Base-by-base conservation (phyloP, 768 basidiomycete species). In the Lentinula lateritia region DNA sequence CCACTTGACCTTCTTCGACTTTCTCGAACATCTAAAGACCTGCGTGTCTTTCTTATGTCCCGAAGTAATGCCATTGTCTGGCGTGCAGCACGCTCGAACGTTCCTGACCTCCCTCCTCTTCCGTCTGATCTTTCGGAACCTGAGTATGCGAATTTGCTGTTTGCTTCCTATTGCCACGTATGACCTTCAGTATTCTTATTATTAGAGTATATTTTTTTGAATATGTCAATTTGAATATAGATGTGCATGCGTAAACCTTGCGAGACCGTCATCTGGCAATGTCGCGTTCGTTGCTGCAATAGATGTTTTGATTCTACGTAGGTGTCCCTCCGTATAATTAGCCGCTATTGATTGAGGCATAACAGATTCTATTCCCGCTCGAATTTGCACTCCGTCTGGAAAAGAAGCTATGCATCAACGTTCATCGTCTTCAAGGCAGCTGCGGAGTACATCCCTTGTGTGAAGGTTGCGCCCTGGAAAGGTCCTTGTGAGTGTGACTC, bases 151-250 rank as follows among this genome's bases (percentile, higher is more conserved):
- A 74, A 72, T 61, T 74, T 84, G n/a, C 73, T 71, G 9, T 83
- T 83, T 60, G 74, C 75, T 61, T 61, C 74, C 38, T 68, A 74
- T 66, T 80, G 81, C 66, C 74, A 80, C 70, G 81, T 80, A 63
- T 62, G 66, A 59, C 10, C 15, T 43, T 23, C n/a, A 41, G 15
- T 39, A 38, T 46, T 63, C 55, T 52, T 4, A 34, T 41, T 46
- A 18, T 7, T 12, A 28, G 20, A 9, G 42, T 4, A 16, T 15
- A 5, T 35, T 18, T 15, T 13, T 15, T 13, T 15, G 13, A 1
- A 42, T 58, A 52, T 61, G 16, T 56, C 16, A 9, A 13, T 20
- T 57, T 34, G 45, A n/a, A 32, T 41, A 42, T 46, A 79, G 76
- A 70, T 73, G 56, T 79, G 77, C 63, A 58, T 71, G 18, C 65